Conservation (phyloP, 164 flowering plant genomes). For the Liquidambar formosana region DNA sequence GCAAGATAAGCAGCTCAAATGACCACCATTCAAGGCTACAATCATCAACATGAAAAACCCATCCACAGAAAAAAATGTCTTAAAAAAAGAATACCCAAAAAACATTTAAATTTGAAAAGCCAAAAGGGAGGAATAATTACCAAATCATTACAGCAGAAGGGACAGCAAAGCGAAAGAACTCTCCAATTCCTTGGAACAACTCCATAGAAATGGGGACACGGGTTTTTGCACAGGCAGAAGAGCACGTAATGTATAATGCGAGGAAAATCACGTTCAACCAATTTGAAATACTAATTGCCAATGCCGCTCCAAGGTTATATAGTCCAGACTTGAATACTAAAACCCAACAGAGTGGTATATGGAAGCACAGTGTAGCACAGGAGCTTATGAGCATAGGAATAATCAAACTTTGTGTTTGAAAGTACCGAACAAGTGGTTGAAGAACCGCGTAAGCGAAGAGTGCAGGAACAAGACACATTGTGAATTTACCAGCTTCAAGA, state of each 20-base stretch:
- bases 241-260: constrained; percentile 47
- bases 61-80: background rate
- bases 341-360: constrained; percentile 51
- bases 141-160: constrained; percentile 90
- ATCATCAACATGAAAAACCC: constrained; percentile 4
- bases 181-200: constrained; percentile 48
- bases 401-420: constrained; percentile 51
- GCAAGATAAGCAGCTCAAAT: constrained; percentile 63
- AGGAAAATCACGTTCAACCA: constrained; percentile 54
- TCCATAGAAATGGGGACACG: constrained; percentile 62
- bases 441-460: constrained; percentile 53
- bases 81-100: background rate
- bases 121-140: constrained; percentile 29
- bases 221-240: constrained; percentile 57
- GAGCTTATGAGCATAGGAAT: constrained; percentile 51
- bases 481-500: constrained; percentile 50
- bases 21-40: constrained; percentile 86
- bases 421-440: constrained; percentile 51
- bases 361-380: constrained; percentile 31
- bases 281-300: constrained; percentile 41
- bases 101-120: background rate
- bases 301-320: constrained; percentile 50
- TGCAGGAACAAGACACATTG: constrained; percentile 49
- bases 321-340: constrained; percentile 57
- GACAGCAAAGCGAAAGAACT: constrained; percentile 67